phyloP scores from a whole-genome alignment of 768 basidiomycete genomes.

The Mycena vitilis region DNA sequence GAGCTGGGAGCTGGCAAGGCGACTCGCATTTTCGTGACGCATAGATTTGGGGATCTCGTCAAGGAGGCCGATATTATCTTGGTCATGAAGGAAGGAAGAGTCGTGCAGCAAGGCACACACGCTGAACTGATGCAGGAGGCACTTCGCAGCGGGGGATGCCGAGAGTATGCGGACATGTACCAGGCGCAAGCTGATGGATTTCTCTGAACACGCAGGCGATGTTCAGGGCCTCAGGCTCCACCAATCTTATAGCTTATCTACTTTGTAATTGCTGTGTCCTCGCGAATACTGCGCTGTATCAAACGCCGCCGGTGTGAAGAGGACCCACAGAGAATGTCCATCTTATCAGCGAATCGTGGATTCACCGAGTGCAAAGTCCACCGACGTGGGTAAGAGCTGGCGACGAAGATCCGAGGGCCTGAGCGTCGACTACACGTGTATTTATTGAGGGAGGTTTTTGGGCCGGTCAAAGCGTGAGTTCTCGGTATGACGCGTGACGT shows the following conservation, averaged over 20 bases:
- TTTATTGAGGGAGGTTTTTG: neutral
- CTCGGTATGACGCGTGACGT: neutral
- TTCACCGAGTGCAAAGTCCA: neutral
- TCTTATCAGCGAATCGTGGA: neutral
- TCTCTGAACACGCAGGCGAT: conserved; percentile 1
- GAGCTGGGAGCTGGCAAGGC: conserved; percentile 59
- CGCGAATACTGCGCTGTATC: neutral
- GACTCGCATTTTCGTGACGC: conserved; percentile 63
- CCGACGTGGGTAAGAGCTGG: neutral
- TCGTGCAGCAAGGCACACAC: conserved; percentile 57
- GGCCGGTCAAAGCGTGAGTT: conserved; percentile 2
- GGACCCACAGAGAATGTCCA: neutral
- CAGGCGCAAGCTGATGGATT: conserved; percentile 49
- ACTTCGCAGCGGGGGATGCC: conserved; percentile 30
- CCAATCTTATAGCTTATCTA: conserved; percentile 4
- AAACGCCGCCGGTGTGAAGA: conserved; percentile 17
- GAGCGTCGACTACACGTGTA: neutral
- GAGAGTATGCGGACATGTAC: conserved; percentile 54
- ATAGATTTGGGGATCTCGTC: conserved; percentile 63
- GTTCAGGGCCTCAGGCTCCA: neutral
- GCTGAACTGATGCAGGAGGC: conserved; percentile 46
- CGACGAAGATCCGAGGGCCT: neutral
- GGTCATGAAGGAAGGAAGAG: conserved; percentile 59
- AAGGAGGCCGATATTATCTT: conserved; percentile 63
- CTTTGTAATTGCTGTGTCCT: neutral